These are phyloP conservation scores for Straminergon stramineum DNA, from an alignment of 225 moss, liverwort and hornwort species.

Conservation along the genomic window DNA sequence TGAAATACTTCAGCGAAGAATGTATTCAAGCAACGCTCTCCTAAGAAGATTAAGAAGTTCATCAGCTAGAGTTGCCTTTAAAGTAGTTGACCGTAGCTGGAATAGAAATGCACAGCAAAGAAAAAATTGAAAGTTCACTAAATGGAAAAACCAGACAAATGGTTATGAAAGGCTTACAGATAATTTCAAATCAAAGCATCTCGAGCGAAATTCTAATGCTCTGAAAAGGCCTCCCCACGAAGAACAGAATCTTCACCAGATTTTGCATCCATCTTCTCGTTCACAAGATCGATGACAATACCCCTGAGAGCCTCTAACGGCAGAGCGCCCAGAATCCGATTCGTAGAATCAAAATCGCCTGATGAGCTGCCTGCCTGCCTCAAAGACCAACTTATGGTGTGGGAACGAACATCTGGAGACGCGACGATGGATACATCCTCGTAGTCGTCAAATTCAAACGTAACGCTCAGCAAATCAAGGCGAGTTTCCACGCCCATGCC, in stretches of 20 bases:
- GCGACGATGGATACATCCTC: conserved; percentile 80
- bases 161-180: neutral
- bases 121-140: neutral
- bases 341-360: conserved; percentile 32
- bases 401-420: conserved; percentile 60
- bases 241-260: conserved; percentile 11
- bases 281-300: conserved; percentile 42
- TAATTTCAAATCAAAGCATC: neutral
- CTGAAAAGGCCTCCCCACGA: conserved; percentile 9
- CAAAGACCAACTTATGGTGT: conserved; percentile 76
- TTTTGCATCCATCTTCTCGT: conserved; percentile 35
- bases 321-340: conserved; percentile 26
- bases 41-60: neutral
- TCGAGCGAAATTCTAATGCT: neutral
- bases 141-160: neutral
- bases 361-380: conserved; percentile 29
- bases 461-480: conserved; percentile 68
- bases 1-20: neutral
- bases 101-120: neutral
- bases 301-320: conserved; percentile 22
- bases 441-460: conserved; percentile 66
- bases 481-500: conserved; percentile 68
- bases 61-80: neutral
- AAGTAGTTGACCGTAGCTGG: neutral
- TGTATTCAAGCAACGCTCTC: neutral